Evolutionary conservation across 2,329 filamentous ascomycete genomes (phyloP).

Genomic region (Colletotrichum sp.): DNA sequence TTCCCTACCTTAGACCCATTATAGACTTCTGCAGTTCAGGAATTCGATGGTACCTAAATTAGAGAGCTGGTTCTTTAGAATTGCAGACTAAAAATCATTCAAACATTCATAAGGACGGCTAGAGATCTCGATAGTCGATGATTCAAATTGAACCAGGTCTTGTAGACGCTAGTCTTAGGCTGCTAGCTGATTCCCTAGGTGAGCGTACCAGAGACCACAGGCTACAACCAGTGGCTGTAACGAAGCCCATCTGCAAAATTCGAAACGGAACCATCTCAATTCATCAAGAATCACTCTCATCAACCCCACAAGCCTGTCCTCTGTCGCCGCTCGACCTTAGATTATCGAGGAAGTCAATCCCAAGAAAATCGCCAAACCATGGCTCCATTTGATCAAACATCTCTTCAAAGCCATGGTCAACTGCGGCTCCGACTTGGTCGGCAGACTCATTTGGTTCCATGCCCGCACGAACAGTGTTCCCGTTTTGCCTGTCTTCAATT

Average conservation of each 20-base stretch:
- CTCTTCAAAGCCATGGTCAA: neutral
- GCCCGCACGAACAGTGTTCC: neutral
- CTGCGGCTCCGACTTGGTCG: neutral
- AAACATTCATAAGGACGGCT: rapidly evolving
- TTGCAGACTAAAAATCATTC: rapidly evolving
- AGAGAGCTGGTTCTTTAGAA: rapidly evolving
- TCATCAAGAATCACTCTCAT: neutral
- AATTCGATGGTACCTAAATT: rapidly evolving
- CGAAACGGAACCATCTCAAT: neutral
- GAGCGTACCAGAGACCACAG: neutral
- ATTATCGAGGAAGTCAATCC: neutral
- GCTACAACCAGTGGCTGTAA: neutral
- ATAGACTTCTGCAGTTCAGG: neutral
- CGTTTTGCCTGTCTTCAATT: neutral
- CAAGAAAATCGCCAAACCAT: neutral
- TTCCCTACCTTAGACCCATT: neutral
- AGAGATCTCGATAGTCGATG: rapidly evolving
- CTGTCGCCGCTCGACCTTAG: neutral
- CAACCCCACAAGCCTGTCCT: neutral
- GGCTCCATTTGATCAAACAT: neutral
- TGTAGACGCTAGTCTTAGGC: rapidly evolving
- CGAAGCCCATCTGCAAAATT: neutral
- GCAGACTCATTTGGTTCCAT: neutral
- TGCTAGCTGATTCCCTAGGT: neutral
- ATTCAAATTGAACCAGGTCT: neutral